phyloP scores from a whole-genome alignment of 371 early-diverging fungal genomes.

The Mortierella sp. region DNA sequence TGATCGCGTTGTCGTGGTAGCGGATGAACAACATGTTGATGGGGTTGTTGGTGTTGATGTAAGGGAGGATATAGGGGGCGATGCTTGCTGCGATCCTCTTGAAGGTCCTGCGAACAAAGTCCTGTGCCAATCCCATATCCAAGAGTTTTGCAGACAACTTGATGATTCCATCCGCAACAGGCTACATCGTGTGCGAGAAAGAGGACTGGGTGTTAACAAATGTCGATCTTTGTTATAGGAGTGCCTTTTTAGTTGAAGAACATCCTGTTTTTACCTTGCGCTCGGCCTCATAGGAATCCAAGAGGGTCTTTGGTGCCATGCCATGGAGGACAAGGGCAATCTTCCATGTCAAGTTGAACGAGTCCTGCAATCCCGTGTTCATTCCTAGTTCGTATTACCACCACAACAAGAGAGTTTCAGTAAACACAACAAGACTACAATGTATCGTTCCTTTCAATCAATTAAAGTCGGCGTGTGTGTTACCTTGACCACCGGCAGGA shows the following conservation, averaged over 20 bases:
- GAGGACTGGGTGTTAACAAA: not conserved
- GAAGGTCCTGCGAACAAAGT: conserved; percentile 21
- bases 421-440: not conserved
- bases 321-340: conserved; percentile 46
- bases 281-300: conserved; percentile 42
- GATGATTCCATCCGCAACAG: conserved; percentile 44
- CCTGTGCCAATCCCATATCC: conserved; percentile 24
- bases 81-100: conserved; percentile 26
- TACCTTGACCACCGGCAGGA: conserved; percentile 60
- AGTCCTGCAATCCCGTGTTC: conserved; percentile 53
- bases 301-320: conserved; percentile 29
- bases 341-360: conserved; percentile 53
- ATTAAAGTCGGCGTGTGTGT: not conserved
- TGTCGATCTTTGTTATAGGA: not conserved
- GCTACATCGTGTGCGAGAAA: conserved; percentile 11
- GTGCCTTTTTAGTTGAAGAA: not conserved
- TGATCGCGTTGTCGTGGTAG: conserved; percentile 45
- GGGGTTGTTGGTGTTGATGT: conserved; percentile 22
- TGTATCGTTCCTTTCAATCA: not conserved
- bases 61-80: conserved; percentile 34
- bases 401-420: not conserved
- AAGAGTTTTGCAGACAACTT: conserved; percentile 24
- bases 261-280: conserved; percentile 31
- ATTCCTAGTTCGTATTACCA: conserved; percentile 26
- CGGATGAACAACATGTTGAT: conserved; percentile 40